Evolutionary conservation across 1,284 basidiomycete species (phyloP).

Genomic region (Peniophora sp.): DNA sequence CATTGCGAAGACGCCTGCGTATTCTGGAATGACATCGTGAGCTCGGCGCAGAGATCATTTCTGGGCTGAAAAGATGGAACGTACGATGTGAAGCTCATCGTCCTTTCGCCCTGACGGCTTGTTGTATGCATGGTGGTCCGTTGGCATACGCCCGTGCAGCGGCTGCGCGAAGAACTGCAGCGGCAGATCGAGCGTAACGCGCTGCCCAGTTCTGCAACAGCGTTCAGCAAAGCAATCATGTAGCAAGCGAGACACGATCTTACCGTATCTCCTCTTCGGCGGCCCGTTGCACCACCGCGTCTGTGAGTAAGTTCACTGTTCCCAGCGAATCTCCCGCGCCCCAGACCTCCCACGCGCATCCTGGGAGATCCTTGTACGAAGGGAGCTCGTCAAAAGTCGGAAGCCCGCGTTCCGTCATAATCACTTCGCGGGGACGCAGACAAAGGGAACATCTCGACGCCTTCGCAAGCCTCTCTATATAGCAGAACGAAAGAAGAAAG

Average conservation of each 20-base stretch:
- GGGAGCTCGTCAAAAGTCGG: slow-evolving; percentile 60
- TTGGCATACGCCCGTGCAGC: slow-evolving; percentile 43
- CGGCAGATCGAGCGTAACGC: neutral
- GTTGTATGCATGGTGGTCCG: slow-evolving; percentile 37
- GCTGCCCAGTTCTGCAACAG: slow-evolving; percentile 40
- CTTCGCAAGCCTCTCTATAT: too few species aligned
- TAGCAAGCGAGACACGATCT: neutral
- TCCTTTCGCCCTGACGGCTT: slow-evolving; percentile 33
- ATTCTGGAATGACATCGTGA: slow-evolving; percentile 44
- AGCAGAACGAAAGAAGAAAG: too few species aligned
- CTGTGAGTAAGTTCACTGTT: slow-evolving; percentile 63
- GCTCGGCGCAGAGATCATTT: too few species aligned
- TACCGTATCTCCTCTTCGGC: slow-evolving; percentile 61
- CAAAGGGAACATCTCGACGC: neutral
- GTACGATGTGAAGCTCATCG: slow-evolving; percentile 57
- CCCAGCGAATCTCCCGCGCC: slow-evolving; percentile 63
- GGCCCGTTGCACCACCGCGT: slow-evolving; percentile 50
- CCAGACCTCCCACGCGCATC: slow-evolving; percentile 71
- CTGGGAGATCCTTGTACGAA: slow-evolving; percentile 43
- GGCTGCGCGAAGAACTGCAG: slow-evolving; percentile 32
- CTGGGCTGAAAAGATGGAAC: too few species aligned
- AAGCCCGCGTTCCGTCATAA: slow-evolving; percentile 17
- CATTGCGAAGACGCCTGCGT: slow-evolving; percentile 72
- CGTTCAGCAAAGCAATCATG: slow-evolving; percentile 13
- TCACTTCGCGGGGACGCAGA: neutral